Evolutionary conservation across 176 grass and related monocot species (phyloP).

Genomic region (Carex kokanica): DNA sequence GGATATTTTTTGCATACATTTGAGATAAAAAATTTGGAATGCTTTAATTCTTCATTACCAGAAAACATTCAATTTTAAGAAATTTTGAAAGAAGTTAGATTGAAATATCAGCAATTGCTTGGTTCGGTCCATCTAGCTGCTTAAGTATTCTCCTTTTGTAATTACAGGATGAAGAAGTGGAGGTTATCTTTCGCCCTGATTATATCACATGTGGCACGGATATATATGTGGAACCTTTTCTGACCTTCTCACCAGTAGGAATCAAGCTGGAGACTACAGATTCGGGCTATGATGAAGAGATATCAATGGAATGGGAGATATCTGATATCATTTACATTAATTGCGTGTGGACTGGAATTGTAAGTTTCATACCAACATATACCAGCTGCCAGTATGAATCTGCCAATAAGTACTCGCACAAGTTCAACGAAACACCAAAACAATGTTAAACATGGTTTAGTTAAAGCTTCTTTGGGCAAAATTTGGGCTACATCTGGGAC

Average conservation of each 20-base stretch:
- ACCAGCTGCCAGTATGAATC: background rate
- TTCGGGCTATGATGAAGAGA: conserved; percentile 40
- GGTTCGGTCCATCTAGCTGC: background rate
- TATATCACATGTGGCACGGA: conserved; percentile 43
- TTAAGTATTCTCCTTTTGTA: conserved; percentile 11
- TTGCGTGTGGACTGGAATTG: conserved; percentile 57
- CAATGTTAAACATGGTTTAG: background rate
- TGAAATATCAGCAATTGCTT: background rate
- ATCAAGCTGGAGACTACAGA: conserved; percentile 69
- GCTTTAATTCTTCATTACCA: background rate
- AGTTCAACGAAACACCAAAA: background rate
- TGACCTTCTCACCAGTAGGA: conserved; percentile 55
- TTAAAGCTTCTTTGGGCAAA: background rate
- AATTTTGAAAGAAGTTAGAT: background rate
- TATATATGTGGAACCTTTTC: conserved; percentile 41
- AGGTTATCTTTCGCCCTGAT: conserved; percentile 50
- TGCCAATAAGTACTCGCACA: background rate
- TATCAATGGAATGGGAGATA: conserved; percentile 42
- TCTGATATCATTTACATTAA: conserved; percentile 55
- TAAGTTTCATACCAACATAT: conserved; percentile 34
- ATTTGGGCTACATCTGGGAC: background rate
- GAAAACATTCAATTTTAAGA: background rate
- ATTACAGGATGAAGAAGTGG: conserved; percentile 54
- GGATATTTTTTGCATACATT: background rate
- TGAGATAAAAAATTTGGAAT: conserved; percentile 14